Conservation (phyloP, 129 eudicot species). For the Flaveria trinervia region DNA sequence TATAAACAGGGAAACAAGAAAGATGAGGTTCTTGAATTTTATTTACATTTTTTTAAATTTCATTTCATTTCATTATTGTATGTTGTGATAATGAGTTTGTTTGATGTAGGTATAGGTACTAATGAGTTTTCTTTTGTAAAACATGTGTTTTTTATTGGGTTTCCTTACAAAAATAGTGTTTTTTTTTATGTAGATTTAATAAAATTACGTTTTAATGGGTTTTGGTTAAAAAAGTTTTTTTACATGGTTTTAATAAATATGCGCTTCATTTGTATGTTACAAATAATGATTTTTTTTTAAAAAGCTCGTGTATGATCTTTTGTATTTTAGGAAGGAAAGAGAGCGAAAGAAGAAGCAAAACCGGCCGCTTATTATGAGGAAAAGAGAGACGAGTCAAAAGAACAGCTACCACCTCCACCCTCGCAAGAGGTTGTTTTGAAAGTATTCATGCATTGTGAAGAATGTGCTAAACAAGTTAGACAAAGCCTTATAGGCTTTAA, state of each 20-base stretch:
- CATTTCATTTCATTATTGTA: too few species aligned
- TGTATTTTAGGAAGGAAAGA: slow-evolving; percentile 26
- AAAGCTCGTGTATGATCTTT: background rate
- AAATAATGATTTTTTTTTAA: background rate
- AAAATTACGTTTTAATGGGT: too few species aligned
- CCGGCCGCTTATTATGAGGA: slow-evolving; percentile 27
- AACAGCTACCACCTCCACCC: slow-evolving; percentile 35
- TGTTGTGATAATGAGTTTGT: too few species aligned
- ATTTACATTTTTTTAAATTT: too few species aligned
- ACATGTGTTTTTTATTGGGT: too few species aligned
- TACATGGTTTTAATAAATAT: background rate
- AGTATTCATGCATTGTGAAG: slow-evolving; percentile 76
- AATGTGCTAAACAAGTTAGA: slow-evolving; percentile 65
- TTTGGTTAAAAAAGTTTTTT: background rate
- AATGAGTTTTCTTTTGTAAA: too few species aligned
- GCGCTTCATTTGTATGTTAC: background rate
- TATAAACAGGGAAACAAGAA: background rate
- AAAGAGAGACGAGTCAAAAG: slow-evolving; percentile 26
- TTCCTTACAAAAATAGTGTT: too few species aligned
- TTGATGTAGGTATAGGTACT: too few species aligned
- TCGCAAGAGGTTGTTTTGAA: slow-evolving; percentile 62
- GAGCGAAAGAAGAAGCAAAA: slow-evolving; percentile 24
- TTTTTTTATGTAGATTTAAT: too few species aligned
- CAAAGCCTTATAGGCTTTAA: slow-evolving; percentile 61
- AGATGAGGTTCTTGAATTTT: background rate